Percentiles rank a stretch among this genome's conserved stretches.
phyloP scores from a whole-genome alignment of 768 basidiomycete species.

The Lactarius trivialis region DNA sequence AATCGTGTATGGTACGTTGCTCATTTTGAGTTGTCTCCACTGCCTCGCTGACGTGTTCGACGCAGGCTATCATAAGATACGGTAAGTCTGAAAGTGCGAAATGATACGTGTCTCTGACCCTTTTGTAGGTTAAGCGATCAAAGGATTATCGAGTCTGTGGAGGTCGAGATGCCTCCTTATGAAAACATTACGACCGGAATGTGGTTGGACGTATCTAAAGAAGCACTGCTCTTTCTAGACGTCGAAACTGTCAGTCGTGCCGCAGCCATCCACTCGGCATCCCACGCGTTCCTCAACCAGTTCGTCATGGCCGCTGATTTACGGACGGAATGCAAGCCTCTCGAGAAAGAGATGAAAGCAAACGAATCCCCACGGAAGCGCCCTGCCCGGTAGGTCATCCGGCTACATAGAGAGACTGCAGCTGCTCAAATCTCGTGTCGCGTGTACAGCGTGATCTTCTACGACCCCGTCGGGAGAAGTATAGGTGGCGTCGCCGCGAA shows the following conservation, averaged over 20 bases:
- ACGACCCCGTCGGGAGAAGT: slow-evolving; percentile 60
- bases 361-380: slow-evolving; percentile 51
- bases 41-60: not conserved
- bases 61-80: slow-evolving; percentile 77
- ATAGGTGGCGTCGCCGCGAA: slow-evolving; percentile 64
- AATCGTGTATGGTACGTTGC: slow-evolving; percentile 62
- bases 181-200: slow-evolving; percentile 64
- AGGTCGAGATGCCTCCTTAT: slow-evolving; percentile 73
- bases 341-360: slow-evolving; percentile 64
- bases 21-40: not conserved
- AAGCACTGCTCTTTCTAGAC: slow-evolving; percentile 46
- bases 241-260: slow-evolving; percentile 57
- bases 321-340: slow-evolving; percentile 76
- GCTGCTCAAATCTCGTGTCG: not conserved
- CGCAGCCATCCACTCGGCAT: slow-evolving; percentile 78
- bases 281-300: slow-evolving; percentile 76
- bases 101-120: not conserved
- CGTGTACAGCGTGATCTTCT: slow-evolving; percentile 63
- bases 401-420: not conserved
- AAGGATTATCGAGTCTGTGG: slow-evolving; percentile 66
- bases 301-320: slow-evolving; percentile 65
- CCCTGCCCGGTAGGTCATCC: slow-evolving; percentile 49
- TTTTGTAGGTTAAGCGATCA: slow-evolving; percentile 38
- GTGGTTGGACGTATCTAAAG: slow-evolving; percentile 70
- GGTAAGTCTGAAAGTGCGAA: slow-evolving; percentile 32